Base-by-base conservation (phyloP, 805 yeast species). In the Hanseniaspora thailandica region DNA sequence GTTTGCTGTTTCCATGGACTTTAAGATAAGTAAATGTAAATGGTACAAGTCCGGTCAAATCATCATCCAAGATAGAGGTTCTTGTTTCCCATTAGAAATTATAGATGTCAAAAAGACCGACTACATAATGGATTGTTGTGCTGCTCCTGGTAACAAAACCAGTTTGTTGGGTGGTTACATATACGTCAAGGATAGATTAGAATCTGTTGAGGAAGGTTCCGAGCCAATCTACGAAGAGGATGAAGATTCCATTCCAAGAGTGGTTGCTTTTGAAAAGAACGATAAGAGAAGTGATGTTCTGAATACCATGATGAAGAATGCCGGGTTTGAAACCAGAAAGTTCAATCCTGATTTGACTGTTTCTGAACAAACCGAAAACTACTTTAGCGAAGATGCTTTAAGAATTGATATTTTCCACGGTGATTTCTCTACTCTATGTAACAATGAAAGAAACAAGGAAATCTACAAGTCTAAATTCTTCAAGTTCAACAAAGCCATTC, bases 121-220 rank as follows among this genome's bases (percentile, higher is more conserved):
- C 55, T 67, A 72, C 23, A 79, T 88, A 10, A 84, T 93, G 44
- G 99, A 93, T 68, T 84, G 96, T 1, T 89, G 97, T 69, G 89
- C 97, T 2, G 98, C 99, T 0, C 99, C 99, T 4, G 99, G 99
- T 5, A 93, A 93, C 67, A 94, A 93, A 65, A 93, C 99, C 0
- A 86, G 97, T 0, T 97, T 90, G 68, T 69, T 83, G 22, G 96
- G 96, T 0, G 78, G 93, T 0, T 71, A 77, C 48, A 66, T 86
- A 22, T 53, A 47, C 35, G 63, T 61, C n/a, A 58, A 57, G 13
- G 59, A 62, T 2, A 60, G 61, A 47, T 61, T 65, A 55, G 57
- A 55, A 47, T 47, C 54, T 6, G 57, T 55, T n/a, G 56, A 41
- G 5, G 46, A 52, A 23, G 51, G 25, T 10, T 17, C 28, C 8